Conservation (phyloP, 2,329 filamentous ascomycete species). For the Neoarthrinium moseri region DNA sequence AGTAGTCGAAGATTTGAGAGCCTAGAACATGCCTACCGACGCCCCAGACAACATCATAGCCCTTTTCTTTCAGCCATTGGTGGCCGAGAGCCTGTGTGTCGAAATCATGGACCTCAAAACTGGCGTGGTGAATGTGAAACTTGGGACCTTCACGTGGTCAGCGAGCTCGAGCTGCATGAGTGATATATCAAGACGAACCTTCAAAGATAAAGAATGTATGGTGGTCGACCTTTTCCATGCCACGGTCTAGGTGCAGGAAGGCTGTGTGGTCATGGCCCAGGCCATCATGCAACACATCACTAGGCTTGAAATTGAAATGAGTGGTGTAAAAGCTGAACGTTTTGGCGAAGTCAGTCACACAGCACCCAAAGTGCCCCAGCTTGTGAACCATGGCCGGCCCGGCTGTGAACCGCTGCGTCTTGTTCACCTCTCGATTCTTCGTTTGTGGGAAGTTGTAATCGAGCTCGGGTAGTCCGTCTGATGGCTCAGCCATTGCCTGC, state of each 20-base stretch:
- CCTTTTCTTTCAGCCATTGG: conserved; percentile 49
- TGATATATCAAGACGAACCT: too few relatives aligned
- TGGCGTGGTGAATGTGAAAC: conserved; percentile 51
- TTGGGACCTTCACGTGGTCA: too few relatives aligned
- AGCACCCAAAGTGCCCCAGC: neutral
- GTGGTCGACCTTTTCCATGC: neutral
- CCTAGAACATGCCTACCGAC: conserved; percentile 58
- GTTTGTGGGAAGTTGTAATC: neutral
- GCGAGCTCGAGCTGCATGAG: too few relatives aligned
- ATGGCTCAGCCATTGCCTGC: neutral
- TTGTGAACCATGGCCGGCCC: neutral
- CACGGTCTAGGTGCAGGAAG: neutral
- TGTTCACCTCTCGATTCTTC: neutral
- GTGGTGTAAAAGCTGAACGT: neutral
- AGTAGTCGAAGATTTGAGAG: conserved; percentile 53
- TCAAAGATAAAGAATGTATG: neutral
- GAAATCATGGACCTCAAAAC: conserved; percentile 58
- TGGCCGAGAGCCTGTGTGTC: conserved; percentile 58
- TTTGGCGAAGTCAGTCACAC: neutral
- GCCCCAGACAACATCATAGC: conserved; percentile 55
- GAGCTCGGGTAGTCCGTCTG: neutral
- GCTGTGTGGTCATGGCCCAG: neutral
- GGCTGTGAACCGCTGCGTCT: neutral
- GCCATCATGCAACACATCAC: neutral
- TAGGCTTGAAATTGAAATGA: neutral